Base-by-base conservation (phyloP, 2,329 filamentous ascomycete species). In the Phaeosphaeria sp. region DNA sequence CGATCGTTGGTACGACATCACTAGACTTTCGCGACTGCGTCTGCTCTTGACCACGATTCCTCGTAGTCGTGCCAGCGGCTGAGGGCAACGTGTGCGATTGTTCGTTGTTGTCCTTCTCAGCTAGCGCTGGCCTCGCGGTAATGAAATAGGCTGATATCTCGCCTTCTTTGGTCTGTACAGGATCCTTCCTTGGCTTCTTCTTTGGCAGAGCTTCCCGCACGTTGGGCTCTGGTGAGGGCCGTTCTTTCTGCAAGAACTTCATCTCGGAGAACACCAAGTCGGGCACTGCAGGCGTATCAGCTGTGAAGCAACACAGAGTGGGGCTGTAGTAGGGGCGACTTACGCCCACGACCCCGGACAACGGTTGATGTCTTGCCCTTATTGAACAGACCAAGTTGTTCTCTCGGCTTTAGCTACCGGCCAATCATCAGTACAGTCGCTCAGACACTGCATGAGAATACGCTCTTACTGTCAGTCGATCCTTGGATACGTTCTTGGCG, bases 231-330 rank as follows among this genome's bases (percentile, higher is more conserved):
- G 63, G 51, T 56, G 67, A 60, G 42, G 64, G 68, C 56, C 64
- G 67, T 17, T 74, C 69, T 55, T 77, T 77, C 53, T 78, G 78
- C 43, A 84, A 64, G 58, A 83, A 84, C 22, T 74, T 78, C 79
- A 83, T 81, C 63, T 83, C 80, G 25, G 81, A 81, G 68, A 84
- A 84, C 25, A 80, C 79, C 42, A 83, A 74, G 68, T 84, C 81
- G 25, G 82, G 82, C 50, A 84, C 82, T 84, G 64, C 55, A 58
- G 43, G 44, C 47, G 48, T 51, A 51, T 73, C 56, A 76, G 63
- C 43, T 53, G 61, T 62, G 40, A 54, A 47, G 57, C 46, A 52
- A 47, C 36, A 53, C 57, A 55, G 52, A 53, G 55, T 54, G 49
- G 30, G 42, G 27, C 45, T 55, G 61, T 55, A 56, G 53, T 52